phyloP scores from a whole-genome alignment of 2,329 filamentous ascomycete genomes.

The Apiospora pterosperma region DNA sequence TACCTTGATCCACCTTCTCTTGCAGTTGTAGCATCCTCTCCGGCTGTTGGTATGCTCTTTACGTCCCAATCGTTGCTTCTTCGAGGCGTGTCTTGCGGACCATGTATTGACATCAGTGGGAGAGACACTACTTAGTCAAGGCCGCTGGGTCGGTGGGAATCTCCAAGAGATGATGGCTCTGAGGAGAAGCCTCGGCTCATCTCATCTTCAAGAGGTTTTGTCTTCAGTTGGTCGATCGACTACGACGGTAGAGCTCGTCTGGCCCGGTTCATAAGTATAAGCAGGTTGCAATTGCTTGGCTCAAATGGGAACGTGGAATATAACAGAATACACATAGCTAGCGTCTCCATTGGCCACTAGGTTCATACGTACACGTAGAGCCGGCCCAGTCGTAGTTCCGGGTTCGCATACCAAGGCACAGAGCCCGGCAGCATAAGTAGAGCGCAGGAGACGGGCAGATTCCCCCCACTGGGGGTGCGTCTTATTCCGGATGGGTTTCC shows the following conservation, averaged over 20 bases:
- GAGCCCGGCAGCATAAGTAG: background rate
- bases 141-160: background rate
- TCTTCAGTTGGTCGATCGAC: background rate
- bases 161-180: background rate
- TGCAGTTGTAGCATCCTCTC: constrained; percentile 65
- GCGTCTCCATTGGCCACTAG: background rate
- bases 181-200: background rate
- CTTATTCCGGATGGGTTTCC: background rate
- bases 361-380: background rate
- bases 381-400: background rate
- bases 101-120: background rate
- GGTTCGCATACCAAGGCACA: background rate
- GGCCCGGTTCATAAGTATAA: background rate
- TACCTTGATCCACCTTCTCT: constrained; percentile 62
- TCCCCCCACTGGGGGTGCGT: background rate
- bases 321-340: no score
- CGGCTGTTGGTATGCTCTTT: constrained; percentile 65
- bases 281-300: no score
- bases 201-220: background rate
- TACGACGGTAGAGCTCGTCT: background rate
- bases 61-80: constrained; percentile 45
- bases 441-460: background rate
- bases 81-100: constrained; percentile 10
- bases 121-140: background rate
- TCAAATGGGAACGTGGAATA: no score